phyloP scores from a whole-genome alignment of 371 early-diverging fungal species.

The Lichtheimia hyalospora region DNA sequence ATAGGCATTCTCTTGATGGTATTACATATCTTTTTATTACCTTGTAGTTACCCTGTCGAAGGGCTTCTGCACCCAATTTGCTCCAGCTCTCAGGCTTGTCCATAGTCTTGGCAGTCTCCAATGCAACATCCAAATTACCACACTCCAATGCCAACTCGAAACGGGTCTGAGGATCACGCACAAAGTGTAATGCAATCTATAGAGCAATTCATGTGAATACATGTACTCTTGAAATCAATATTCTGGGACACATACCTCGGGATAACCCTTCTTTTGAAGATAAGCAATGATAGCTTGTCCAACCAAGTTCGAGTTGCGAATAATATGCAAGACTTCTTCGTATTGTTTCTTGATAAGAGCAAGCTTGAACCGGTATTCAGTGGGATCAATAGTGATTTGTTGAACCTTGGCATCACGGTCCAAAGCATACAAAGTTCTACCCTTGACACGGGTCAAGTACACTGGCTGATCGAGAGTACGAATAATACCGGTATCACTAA shows the following conservation, averaged over 20 bases:
- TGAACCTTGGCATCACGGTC: conserved; percentile 88
- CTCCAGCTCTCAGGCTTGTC: conserved; percentile 89
- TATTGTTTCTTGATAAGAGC: conserved; percentile 90
- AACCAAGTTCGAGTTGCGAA: conserved; percentile 93
- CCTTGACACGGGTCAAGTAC: conserved; percentile 85
- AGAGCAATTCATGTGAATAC: neutral
- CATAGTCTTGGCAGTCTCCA: conserved; percentile 87
- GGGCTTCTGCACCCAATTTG: conserved; percentile 83
- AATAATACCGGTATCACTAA: conserved; percentile 91
- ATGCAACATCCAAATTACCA: conserved; percentile 91
- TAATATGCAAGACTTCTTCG: conserved; percentile 91
- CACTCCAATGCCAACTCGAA: conserved; percentile 97
- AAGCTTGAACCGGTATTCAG: conserved; percentile 97
- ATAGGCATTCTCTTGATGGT: neutral
- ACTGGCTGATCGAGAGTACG: conserved; percentile 95
- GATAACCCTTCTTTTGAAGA: conserved; percentile 97
- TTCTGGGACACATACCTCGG: conserved; percentile 59
- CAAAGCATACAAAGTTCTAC: conserved; percentile 80
- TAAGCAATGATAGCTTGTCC: conserved; percentile 98
- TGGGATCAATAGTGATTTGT: conserved; percentile 89
- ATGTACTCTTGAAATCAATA: neutral
- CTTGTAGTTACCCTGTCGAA: conserved; percentile 87
- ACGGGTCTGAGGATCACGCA: conserved; percentile 91
- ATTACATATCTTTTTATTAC: conserved; percentile 20
- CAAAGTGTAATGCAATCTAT: conserved; percentile 95